phyloP scores from a whole-genome alignment of 257 asterid species.

The Lycium barbarum region DNA sequence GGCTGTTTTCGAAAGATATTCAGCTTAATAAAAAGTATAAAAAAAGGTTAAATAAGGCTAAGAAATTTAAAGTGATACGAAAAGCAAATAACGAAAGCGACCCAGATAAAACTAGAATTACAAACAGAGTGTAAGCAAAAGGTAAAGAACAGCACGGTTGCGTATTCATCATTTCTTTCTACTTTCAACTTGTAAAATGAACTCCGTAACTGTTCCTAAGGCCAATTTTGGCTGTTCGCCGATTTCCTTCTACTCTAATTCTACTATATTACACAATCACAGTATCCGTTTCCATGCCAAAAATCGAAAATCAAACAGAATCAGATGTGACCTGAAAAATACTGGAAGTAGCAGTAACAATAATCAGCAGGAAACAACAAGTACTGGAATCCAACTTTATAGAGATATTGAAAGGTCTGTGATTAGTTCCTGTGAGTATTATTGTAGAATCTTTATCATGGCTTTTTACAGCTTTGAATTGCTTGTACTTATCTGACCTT shows the following conservation, averaged over 20 bases:
- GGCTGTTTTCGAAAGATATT: too few relatives aligned
- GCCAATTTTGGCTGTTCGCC: constrained; percentile 39
- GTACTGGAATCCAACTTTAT: constrained; percentile 70
- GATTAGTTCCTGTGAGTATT: too few relatives aligned
- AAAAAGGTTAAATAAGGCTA: too few relatives aligned
- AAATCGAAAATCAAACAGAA: constrained; percentile 39
- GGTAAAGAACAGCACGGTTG: too few relatives aligned
- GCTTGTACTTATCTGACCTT: too few relatives aligned
- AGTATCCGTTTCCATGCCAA: constrained; percentile 23
- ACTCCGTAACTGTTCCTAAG: constrained; percentile 27
- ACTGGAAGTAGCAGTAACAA: constrained; percentile 26
- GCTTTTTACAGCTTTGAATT: too few relatives aligned
- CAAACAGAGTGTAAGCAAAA: too few relatives aligned
- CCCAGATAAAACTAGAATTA: too few relatives aligned
- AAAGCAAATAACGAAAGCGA: too few relatives aligned
- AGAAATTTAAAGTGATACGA: too few relatives aligned
- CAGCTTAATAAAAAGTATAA: too few relatives aligned
- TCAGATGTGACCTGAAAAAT: constrained; percentile 46
- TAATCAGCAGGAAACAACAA: constrained; percentile 49
- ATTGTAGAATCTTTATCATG: neutral
- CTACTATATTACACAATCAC: constrained; percentile 28
- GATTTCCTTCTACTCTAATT: constrained; percentile 16
- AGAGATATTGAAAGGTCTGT: constrained; percentile 78
- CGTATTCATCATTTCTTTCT: neutral
- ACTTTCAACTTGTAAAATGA: neutral